These are phyloP conservation scores for Cladophialophora psammophila DNA, from an alignment of 2,329 filamentous ascomycete genomes.

Conservation along the genomic window DNA sequence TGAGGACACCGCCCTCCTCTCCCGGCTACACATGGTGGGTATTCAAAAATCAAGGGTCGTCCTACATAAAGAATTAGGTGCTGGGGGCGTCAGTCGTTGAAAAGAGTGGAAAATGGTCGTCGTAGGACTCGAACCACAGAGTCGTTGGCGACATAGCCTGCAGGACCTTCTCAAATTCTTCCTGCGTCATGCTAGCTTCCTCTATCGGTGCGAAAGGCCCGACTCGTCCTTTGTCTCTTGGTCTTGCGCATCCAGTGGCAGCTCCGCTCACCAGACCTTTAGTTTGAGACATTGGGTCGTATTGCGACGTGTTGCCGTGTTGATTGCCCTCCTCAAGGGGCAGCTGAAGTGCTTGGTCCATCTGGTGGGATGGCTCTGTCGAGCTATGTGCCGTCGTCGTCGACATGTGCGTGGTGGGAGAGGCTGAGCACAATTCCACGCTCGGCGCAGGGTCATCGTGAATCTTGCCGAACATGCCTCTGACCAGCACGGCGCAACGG, in stretches of 20 bases:
- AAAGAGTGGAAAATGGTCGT: constrained; percentile 15
- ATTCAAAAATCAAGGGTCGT: too few relatives aligned
- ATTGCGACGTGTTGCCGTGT: not conserved
- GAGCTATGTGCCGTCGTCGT: not conserved
- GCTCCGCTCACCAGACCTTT: too few relatives aligned
- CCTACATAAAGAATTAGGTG: too few relatives aligned
- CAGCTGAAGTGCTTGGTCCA: too few relatives aligned
- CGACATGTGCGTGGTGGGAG: not conserved
- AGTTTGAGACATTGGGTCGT: too few relatives aligned
- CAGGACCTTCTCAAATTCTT: constrained; percentile 3
- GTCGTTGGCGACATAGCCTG: constrained; percentile 9
- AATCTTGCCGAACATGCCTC: constrained; percentile 14
- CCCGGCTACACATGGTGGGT: too few relatives aligned
- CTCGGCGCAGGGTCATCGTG: constrained; percentile 6
- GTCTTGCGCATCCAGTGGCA: not conserved
- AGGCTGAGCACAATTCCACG: not conserved
- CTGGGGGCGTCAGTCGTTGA: not conserved
- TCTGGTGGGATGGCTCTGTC: too few relatives aligned
- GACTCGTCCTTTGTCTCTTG: not conserved
- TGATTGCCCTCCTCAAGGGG: not conserved
- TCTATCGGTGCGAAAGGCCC: not conserved
- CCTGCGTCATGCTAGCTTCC: not conserved
- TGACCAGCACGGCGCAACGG: not conserved
- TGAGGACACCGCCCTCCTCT: too few relatives aligned
- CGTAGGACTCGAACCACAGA: constrained; percentile 18